These are phyloP conservation scores for Cardiosporidium cionae DNA, from an alignment of 169 alveolate species.

Conservation along the genomic window DNA sequence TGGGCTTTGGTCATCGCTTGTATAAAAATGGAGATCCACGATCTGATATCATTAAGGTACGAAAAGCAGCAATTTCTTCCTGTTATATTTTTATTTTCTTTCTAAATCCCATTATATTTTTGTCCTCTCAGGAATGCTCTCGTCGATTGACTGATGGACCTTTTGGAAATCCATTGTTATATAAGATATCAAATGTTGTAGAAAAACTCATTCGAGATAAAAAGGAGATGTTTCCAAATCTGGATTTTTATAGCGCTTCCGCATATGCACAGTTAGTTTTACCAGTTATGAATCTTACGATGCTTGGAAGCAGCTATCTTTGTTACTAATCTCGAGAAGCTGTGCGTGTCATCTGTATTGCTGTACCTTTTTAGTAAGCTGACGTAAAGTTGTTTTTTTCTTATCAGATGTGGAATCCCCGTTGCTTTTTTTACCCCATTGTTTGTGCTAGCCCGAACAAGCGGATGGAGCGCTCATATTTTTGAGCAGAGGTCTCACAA, in stretches of 20 bases:
- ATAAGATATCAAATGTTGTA: constrained; percentile 41
- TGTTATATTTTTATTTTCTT: not conserved
- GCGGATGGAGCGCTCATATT: constrained; percentile 69
- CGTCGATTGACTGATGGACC: constrained; percentile 33
- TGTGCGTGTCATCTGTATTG: too few species aligned
- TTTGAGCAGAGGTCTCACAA: constrained; percentile 59
- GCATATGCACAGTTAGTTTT: constrained; percentile 52
- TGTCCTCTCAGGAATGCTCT: constrained; percentile 29
- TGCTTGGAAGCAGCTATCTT: too few species aligned
- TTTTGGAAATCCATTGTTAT: constrained; percentile 35
- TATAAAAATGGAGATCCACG: constrained; percentile 76
- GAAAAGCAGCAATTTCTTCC: constrained; percentile 7
- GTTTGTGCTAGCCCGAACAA: constrained; percentile 61
- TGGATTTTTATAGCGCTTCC: constrained; percentile 63
- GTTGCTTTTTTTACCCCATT: constrained; percentile 60
- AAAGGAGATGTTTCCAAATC: constrained; percentile 66
- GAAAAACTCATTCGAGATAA: constrained; percentile 46
- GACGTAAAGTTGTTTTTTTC: not conserved
- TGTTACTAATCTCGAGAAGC: too few species aligned
- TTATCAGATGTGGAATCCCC: constrained; percentile 46
- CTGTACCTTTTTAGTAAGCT: not conserved
- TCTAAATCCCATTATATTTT: too few species aligned
- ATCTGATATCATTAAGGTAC: constrained; percentile 45
- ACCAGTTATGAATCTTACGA: too few species aligned
- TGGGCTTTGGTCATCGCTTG: constrained; percentile 76